Evolutionary conservation across 495 filamentous ascomycete genomes (phyloP).

Genomic region (Penicillium tannophilum): DNA sequence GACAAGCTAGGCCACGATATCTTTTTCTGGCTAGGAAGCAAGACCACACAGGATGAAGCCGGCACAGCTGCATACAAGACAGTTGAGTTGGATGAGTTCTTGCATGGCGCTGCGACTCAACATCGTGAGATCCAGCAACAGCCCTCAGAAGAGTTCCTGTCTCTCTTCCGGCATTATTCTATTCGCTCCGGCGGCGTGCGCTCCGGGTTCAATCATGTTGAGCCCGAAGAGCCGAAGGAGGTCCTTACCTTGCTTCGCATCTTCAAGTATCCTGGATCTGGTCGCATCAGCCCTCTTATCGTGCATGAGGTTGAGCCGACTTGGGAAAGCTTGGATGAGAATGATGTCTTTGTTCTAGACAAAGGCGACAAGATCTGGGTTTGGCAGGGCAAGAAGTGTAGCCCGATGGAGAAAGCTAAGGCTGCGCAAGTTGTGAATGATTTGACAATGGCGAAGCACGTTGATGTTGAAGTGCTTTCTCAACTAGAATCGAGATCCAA

Average conservation of each 20-base stretch:
- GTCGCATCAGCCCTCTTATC: conserved; percentile 48
- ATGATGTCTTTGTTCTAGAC: conserved; percentile 64
- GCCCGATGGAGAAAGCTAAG: conserved; percentile 66
- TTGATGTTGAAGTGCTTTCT: conserved; percentile 62
- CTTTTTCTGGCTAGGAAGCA: conserved; percentile 62
- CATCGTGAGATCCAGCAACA: conserved; percentile 59
- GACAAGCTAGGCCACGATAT: conserved; percentile 57
- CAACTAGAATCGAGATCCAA: conserved; percentile 56
- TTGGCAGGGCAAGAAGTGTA: conserved; percentile 64
- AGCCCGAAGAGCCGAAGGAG: conserved; percentile 44
- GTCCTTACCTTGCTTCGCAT: conserved; percentile 54
- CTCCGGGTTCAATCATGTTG: conserved; percentile 61
- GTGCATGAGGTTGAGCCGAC: conserved; percentile 64
- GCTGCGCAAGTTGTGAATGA: conserved; percentile 65
- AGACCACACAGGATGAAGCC: conserved; percentile 64
- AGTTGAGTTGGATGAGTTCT: conserved; percentile 64
- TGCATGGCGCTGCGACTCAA: conserved; percentile 59
- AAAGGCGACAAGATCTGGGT: conserved; percentile 62
- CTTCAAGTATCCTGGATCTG: conserved; percentile 54
- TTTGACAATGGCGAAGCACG: conserved; percentile 60
- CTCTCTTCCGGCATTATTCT: conserved; percentile 56
- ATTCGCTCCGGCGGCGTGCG: conserved; percentile 60
- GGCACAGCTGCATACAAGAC: conserved; percentile 68
- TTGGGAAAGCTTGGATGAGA: conserved; percentile 61
- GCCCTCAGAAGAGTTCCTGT: conserved; percentile 57